phyloP scores from a whole-genome alignment of 2,329 filamentous ascomycete species.

The Epichloe uncinata region DNA sequence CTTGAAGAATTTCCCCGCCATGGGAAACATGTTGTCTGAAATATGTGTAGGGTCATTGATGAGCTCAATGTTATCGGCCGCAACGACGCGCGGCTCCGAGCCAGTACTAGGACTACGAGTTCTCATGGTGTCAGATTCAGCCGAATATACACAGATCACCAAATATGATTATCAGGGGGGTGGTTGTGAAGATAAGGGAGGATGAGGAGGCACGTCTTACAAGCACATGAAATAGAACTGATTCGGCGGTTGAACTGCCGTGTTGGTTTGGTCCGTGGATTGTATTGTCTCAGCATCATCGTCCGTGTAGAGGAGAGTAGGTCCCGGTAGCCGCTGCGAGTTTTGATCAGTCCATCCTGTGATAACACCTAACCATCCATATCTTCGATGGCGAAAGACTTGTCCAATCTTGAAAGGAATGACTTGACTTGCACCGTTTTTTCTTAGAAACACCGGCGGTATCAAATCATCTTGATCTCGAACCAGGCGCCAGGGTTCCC shows the following conservation, averaged over 20 bases:
- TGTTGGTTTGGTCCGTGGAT: conserved; percentile 7
- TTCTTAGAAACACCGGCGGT: conserved; percentile 22
- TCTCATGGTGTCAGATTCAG: background rate
- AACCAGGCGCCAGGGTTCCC: conserved; percentile 21
- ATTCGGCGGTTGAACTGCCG: conserved; percentile 14
- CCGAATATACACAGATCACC: background rate
- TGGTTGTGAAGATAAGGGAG: background rate
- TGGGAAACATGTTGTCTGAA: conserved; percentile 44
- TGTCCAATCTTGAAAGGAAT: conserved; percentile 58
- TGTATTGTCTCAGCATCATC: conserved; percentile 15
- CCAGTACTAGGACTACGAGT: conserved; percentile 20
- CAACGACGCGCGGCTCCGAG: conserved; percentile 20
- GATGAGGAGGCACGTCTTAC: conserved; percentile 40
- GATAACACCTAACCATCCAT: conserved; percentile 67
- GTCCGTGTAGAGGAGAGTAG: conserved; percentile 12
- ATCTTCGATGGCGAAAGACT: conserved; percentile 71
- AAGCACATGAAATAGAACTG: conserved; percentile 66
- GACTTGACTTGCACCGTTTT: conserved; percentile 10
- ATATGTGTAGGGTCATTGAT: conserved; percentile 35
- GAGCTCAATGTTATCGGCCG: conserved; percentile 69
- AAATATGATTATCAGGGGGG: background rate
- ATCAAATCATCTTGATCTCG: conserved; percentile 30
- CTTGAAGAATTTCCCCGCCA: conserved; percentile 81
- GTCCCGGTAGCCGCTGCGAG: conserved; percentile 14
- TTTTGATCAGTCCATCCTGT: conserved; percentile 66